Evolutionary conservation across 257 asterid species (phyloP).

Genomic region (Henckelia pumila): DNA sequence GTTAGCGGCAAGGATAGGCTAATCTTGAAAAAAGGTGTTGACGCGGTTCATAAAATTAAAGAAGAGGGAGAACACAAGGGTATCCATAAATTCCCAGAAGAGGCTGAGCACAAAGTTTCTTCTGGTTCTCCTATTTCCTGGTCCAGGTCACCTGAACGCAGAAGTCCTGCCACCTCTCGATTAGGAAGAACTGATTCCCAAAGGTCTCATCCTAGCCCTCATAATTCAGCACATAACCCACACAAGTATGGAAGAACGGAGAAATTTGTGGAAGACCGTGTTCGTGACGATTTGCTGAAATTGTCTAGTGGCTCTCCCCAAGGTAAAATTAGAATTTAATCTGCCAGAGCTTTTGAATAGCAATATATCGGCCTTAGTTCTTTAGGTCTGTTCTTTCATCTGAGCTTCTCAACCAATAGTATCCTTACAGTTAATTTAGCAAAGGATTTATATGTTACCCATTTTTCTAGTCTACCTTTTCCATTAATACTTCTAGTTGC

Average conservation of each 20-base stretch:
- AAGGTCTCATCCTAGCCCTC: slow-evolving; percentile 68
- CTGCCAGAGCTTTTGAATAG: slow-evolving; percentile 4
- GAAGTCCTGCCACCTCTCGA: slow-evolving; percentile 74
- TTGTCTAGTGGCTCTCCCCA: slow-evolving; percentile 69
- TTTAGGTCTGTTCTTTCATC: not conserved
- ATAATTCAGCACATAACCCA: slow-evolving; percentile 43
- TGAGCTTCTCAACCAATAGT: not conserved
- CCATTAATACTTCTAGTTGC: slow-evolving; percentile 38
- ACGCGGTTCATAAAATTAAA: slow-evolving; percentile 84
- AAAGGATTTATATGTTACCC: slow-evolving; percentile 12
- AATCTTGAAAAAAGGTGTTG: slow-evolving; percentile 82
- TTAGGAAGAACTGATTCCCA: slow-evolving; percentile 61
- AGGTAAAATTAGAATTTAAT: slow-evolving; percentile 54
- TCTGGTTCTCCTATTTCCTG: slow-evolving; percentile 56
- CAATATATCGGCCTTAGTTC: not conserved
- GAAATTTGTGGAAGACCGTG: slow-evolving; percentile 64
- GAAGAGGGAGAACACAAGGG: slow-evolving; percentile 66
- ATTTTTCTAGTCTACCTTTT: slow-evolving; percentile 20
- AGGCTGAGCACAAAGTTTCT: slow-evolving; percentile 53
- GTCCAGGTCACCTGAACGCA: slow-evolving; percentile 73
- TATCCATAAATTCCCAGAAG: slow-evolving; percentile 57
- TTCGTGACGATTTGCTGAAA: slow-evolving; percentile 71
- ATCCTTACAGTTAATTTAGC: slow-evolving; percentile 16
- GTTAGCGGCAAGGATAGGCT: slow-evolving; percentile 98
- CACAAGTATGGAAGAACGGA: slow-evolving; percentile 67